Percentiles rank a stretch among this genome's conserved stretches.
Conservation (phyloP, 1,284 basidiomycete species). For the Coniferiporia weirii region DNA sequence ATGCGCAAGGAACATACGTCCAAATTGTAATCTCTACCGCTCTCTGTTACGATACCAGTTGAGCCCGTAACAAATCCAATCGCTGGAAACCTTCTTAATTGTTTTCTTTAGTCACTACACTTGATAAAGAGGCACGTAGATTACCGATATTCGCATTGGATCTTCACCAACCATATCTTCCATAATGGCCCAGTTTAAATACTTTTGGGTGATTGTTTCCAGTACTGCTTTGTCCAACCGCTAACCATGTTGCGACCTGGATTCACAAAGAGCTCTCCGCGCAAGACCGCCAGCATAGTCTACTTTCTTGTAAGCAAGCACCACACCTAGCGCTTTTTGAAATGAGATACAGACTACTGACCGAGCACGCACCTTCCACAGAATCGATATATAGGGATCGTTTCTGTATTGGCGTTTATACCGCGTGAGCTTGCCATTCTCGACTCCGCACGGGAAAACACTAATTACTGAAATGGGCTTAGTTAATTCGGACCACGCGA, state of each 20-base stretch:
- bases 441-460: too few species aligned
- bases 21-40: background rate
- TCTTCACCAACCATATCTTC: too few species aligned
- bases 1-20: background rate
- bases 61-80: background rate
- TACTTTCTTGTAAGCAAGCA: background rate
- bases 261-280: background rate
- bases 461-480: background rate
- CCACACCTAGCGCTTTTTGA: background rate
- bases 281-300: background rate
- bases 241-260: too few species aligned
- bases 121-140: slow-evolving; percentile 1
- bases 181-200: background rate
- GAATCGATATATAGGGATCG: slow-evolving; percentile 7
- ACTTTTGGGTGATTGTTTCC: background rate
- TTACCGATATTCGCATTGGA: background rate
- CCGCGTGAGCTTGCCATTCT: background rate
- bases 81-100: background rate
- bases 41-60: slow-evolving; percentile 5
- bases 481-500: background rate
- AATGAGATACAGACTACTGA: background rate
- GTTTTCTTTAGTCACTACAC: background rate
- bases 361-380: background rate
- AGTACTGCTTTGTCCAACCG: background rate
- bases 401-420: background rate